Evolutionary conservation across 441 rosid genomes (phyloP).

Genomic region (Corymbia calophylla): DNA sequence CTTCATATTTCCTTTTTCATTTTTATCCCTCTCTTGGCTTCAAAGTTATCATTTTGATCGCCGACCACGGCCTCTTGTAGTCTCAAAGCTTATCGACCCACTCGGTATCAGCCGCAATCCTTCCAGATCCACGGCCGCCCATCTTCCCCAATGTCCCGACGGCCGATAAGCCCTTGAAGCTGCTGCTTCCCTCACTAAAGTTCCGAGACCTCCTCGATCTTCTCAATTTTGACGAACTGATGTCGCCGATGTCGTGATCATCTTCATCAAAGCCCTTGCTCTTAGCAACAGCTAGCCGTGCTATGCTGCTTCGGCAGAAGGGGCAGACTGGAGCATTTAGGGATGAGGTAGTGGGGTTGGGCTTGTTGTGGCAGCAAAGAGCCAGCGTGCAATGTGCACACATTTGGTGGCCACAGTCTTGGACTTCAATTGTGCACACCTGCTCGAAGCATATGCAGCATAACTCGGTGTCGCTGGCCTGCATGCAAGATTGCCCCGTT

Average conservation of each 20-base stretch:
- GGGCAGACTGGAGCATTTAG: slow-evolving; percentile 90
- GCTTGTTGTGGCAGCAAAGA: slow-evolving; percentile 94
- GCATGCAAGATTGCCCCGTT: slow-evolving; percentile 4
- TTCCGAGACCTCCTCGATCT: slow-evolving; percentile 60
- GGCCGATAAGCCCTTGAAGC: slow-evolving; percentile 77
- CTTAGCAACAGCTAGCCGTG: slow-evolving; percentile 52
- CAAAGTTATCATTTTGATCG: not conserved
- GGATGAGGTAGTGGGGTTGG: slow-evolving; percentile 78
- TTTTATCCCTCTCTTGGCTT: not conserved
- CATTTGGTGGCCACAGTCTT: slow-evolving; percentile 91
- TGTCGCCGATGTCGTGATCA: slow-evolving; percentile 44
- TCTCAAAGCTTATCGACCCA: slow-evolving; percentile 48
- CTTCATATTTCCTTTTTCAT: not conserved
- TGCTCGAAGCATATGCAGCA: slow-evolving; percentile 98
- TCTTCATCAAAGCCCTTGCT: slow-evolving; percentile 30
- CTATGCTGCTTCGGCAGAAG: slow-evolving; percentile 86
- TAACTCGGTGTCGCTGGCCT: slow-evolving; percentile 72
- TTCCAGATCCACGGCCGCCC: slow-evolving; percentile 79
- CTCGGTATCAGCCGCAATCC: slow-evolving; percentile 63
- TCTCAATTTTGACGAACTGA: slow-evolving; percentile 56
- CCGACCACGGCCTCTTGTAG: not conserved
- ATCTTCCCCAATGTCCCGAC: slow-evolving; percentile 57
- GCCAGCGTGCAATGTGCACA: slow-evolving; percentile 95
- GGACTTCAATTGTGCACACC: slow-evolving; percentile 85
- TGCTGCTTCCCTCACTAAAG: slow-evolving; percentile 91